Base-by-base conservation (phyloP, 1,284 basidiomycete genomes). In the Cutaneotrichosporon sp. region DNA sequence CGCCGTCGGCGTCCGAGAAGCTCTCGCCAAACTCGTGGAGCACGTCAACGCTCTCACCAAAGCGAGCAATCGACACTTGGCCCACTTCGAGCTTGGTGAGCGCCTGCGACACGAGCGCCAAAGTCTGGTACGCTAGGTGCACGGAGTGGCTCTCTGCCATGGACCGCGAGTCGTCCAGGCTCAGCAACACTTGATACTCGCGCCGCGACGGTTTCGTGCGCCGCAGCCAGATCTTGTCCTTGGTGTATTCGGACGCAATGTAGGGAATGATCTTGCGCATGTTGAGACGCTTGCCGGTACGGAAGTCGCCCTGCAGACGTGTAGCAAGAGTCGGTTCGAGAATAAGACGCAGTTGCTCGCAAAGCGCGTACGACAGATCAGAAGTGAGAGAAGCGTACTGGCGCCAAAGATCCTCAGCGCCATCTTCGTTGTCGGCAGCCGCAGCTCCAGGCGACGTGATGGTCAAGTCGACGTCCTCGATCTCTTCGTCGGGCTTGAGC, bases 231-330 rank as follows among this genome's bases (percentile, higher is more conserved):
- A 98, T 98, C 78, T 96, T 96, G 80, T 99, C 96, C 75, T 98
- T 98, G 53, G 93, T 97, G 78, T 92, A 99, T 77, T 99, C 96
- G 73, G 88, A 91, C 9, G 96, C 96, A 63, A 99, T 94, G 79
- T 97, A 99, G 2, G 90, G 86, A 52, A 99, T 92, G 72, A 99
- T 93, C 79, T 96, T 96, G 73, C 94, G 91, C 94, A 99, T 97
- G 76, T 98, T 98, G 43, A 99, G 83, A 21, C 96, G 83, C 77
- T 98, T 99, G 49, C 96, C 96, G 0, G 90, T 97, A 42, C 94
- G 88, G 76, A 96, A 99, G 77, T 99, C 96, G 41, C 96, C 96
- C 74, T 89, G 88, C 39, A 99, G 81, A 22, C 96, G 84, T 10
- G 94, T 97, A 2, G 96, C 92, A 39, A 89, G 80, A 0, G 94